These are phyloP conservation scores for Colletotrichum sp. DNA, from an alignment of 2,329 filamentous ascomycete genomes.

Conservation along the genomic window DNA sequence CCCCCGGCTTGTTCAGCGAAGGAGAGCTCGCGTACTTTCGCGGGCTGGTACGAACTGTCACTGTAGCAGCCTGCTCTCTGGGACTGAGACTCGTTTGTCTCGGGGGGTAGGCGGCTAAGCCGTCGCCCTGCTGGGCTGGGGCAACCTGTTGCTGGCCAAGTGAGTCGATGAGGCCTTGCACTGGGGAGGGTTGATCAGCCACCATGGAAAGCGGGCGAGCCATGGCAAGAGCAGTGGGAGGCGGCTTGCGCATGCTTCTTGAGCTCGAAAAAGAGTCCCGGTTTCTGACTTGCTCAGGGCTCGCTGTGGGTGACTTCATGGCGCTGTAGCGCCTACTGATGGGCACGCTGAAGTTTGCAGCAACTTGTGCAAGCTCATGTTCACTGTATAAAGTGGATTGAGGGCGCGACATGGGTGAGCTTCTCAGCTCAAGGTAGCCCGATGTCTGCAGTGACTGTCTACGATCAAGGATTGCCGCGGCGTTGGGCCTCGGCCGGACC, in stretches of 20 bases:
- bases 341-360: slow-evolving; percentile 61
- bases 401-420: slow-evolving; percentile 27
- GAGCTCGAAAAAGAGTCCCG: slow-evolving; percentile 26
- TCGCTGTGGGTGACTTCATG: slow-evolving; percentile 31
- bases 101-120: not conserved
- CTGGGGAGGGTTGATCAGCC: slow-evolving; percentile 56
- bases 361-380: slow-evolving; percentile 22
- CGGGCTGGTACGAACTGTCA: slow-evolving; percentile 24
- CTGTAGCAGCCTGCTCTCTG: not conserved
- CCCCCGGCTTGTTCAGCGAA: slow-evolving; percentile 31
- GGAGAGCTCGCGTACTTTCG: slow-evolving; percentile 35
- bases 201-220: slow-evolving; percentile 60
- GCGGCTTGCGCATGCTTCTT: slow-evolving; percentile 35
- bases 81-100: slow-evolving; percentile 21
- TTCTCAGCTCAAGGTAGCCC: slow-evolving; percentile 45
- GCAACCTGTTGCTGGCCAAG: not conserved
- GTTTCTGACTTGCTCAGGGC: slow-evolving; percentile 22
- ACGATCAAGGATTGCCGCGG: slow-evolving; percentile 53
- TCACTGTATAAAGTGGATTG: slow-evolving; percentile 30
- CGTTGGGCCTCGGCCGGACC: slow-evolving; percentile 54
- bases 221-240: slow-evolving; percentile 52
- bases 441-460: slow-evolving; percentile 57
- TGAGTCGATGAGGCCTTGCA: not conserved
- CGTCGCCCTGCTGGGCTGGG: not conserved
- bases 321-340: slow-evolving; percentile 51